phyloP scores from a whole-genome alignment of 257 asterid genomes.

The Solanum rostratum region DNA sequence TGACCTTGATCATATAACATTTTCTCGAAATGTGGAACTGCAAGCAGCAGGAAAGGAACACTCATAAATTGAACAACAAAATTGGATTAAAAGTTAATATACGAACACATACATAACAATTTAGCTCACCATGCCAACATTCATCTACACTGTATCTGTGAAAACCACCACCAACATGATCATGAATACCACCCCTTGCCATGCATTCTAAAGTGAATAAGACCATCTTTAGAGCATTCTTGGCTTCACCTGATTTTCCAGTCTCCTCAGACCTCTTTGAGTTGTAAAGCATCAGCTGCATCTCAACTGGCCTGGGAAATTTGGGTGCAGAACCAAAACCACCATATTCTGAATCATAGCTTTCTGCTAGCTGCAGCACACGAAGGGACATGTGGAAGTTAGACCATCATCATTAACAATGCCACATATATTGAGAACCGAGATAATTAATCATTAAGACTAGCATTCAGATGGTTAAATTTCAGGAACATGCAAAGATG shows the following conservation, averaged over 20 bases:
- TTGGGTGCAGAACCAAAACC: slow-evolving; percentile 98
- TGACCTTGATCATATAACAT: slow-evolving; percentile 98
- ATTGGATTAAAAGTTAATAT: not conserved
- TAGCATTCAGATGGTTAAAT: not conserved
- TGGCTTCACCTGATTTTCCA: slow-evolving; percentile 54
- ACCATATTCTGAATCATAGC: slow-evolving; percentile 61
- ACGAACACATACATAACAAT: not conserved
- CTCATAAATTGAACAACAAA: not conserved
- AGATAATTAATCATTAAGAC: not conserved
- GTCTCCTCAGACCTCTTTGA: slow-evolving; percentile 53
- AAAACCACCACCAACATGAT: slow-evolving; percentile 93
- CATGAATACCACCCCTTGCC: slow-evolving; percentile 93
- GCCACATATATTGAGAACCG: not conserved
- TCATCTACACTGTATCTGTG: slow-evolving; percentile 99
- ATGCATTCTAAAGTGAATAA: slow-evolving; percentile 59
- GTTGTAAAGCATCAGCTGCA: slow-evolving; percentile 78
- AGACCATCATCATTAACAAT: not conserved
- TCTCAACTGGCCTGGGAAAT: slow-evolving; percentile 93
- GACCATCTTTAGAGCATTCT: slow-evolving; percentile 48
- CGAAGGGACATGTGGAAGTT: not conserved
- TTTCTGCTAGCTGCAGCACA: slow-evolving; percentile 49
- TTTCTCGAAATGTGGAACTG: slow-evolving; percentile 99
- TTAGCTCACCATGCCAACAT: slow-evolving; percentile 88
- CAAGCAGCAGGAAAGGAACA: slow-evolving; percentile 6
- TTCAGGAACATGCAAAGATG: not conserved